phyloP scores from a whole-genome alignment of 805 yeast species.

The Metschnikowia colocasiae region DNA sequence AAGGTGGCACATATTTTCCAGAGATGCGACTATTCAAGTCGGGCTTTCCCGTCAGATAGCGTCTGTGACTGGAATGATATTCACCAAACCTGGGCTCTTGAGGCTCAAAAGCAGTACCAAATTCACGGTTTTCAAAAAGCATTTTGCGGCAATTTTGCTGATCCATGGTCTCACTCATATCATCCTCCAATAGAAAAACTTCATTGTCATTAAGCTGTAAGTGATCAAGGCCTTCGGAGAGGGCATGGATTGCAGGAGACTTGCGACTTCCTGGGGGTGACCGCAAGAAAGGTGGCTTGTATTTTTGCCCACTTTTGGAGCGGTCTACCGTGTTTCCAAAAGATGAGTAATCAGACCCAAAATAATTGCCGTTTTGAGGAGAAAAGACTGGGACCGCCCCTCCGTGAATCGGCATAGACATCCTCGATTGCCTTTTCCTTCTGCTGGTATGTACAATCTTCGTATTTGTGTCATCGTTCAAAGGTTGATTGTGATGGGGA shows the following conservation, averaged over 20 bases:
- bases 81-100: slow-evolving; percentile 1
- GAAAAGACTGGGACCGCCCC: not conserved
- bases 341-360: not conserved
- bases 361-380: not conserved
- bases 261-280: slow-evolving; percentile 29
- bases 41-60: slow-evolving; percentile 7
- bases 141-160: not conserved
- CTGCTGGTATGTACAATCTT: slow-evolving; percentile 6
- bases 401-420: not conserved
- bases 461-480: not conserved
- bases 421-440: slow-evolving; percentile 7
- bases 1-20: slow-evolving; percentile 74
- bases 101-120: not conserved
- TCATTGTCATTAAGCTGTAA: slow-evolving; percentile 33
- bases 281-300: slow-evolving; percentile 41
- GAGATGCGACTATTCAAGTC: slow-evolving; percentile 1
- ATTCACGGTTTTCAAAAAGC: slow-evolving; percentile 2
- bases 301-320: slow-evolving; percentile 26
- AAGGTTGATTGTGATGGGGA: not conserved
- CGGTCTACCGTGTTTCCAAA: not conserved
- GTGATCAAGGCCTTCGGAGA: slow-evolving; percentile 36
- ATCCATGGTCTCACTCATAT: slow-evolving; percentile 14
- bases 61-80: slow-evolving; percentile 4
- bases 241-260: slow-evolving; percentile 33
- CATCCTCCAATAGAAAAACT: slow-evolving; percentile 43